Evolutionary conservation across 192 early-diverging fungal genomes (phyloP).

Genomic region (Coemansia sp.): DNA sequence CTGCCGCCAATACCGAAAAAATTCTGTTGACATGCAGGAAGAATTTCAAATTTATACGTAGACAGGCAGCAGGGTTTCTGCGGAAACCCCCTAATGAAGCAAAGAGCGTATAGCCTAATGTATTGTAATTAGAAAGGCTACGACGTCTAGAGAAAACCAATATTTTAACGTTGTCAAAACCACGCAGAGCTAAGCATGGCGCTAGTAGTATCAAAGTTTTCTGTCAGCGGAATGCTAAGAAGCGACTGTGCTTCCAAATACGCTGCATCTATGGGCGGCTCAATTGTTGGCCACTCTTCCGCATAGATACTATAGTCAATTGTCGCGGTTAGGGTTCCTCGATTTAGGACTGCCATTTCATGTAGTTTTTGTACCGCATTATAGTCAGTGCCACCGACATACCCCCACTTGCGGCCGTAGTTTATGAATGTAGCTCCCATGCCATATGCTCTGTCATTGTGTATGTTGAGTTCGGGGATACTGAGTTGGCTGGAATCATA

Average conservation of each 20-base stretch:
- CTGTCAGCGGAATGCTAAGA: background rate
- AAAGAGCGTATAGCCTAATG: background rate
- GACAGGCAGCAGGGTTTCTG: too few species aligned
- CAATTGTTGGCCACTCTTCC: background rate
- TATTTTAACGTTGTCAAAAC: background rate
- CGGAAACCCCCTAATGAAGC: too few species aligned
- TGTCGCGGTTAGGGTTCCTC: background rate
- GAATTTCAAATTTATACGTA: too few species aligned
- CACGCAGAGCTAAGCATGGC: background rate
- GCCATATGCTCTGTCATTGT: background rate
- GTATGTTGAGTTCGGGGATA: background rate
- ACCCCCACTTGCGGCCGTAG: background rate
- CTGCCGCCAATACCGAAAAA: too few species aligned
- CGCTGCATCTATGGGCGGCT: background rate
- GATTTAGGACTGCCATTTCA: background rate
- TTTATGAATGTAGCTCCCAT: background rate
- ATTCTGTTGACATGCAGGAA: too few species aligned
- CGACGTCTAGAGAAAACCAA: background rate
- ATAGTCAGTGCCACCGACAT: background rate
- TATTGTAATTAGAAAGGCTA: background rate
- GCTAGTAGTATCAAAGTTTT: background rate
- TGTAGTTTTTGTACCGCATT: background rate
- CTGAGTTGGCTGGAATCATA: background rate
- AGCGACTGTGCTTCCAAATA: background rate
- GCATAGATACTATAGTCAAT: background rate